phyloP scores from a whole-genome alignment of 108 stramenopile genomes.

The Fistulifera solaris region DNA sequence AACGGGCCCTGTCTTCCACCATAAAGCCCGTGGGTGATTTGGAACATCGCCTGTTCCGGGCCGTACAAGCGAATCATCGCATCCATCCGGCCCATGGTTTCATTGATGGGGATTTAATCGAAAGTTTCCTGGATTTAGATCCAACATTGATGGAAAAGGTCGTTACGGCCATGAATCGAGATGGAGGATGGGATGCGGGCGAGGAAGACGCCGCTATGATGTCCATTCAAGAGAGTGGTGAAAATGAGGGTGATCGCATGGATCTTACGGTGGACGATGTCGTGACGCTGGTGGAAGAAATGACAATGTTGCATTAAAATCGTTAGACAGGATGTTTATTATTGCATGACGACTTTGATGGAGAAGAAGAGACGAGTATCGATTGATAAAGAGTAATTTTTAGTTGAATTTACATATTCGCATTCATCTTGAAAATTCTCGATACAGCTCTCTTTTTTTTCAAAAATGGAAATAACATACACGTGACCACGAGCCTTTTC shows the following conservation, averaged over 20 bases:
- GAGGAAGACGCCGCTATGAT: slow-evolving; percentile 19
- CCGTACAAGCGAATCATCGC: slow-evolving; percentile 59
- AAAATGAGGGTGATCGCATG: slow-evolving; percentile 8
- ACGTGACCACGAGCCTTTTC: no score
- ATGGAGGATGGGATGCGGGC: slow-evolving; percentile 64
- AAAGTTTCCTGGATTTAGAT: slow-evolving; percentile 89
- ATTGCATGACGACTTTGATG: no score
- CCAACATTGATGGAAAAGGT: slow-evolving; percentile 62
- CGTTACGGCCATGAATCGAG: slow-evolving; percentile 69
- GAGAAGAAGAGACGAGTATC: no score
- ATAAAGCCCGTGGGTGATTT: slow-evolving; percentile 83
- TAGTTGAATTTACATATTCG: no score
- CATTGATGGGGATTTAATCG: slow-evolving; percentile 94
- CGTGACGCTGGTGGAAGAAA: slow-evolving; percentile 73
- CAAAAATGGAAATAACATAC: no score
- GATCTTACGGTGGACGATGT: slow-evolving; percentile 65
- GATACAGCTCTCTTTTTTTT: no score
- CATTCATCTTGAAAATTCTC: no score
- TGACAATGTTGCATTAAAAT: slow-evolving; percentile 67
- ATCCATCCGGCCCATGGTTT: slow-evolving; percentile 70
- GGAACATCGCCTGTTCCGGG: slow-evolving; percentile 74
- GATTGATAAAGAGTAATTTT: no score
- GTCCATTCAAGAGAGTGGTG: slow-evolving; percentile 10
- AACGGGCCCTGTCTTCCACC: slow-evolving; percentile 57
- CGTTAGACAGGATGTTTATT: no score